Base-by-base conservation (phyloP, 108 stramenopile genomes). In the Nitzschia sp. region DNA sequence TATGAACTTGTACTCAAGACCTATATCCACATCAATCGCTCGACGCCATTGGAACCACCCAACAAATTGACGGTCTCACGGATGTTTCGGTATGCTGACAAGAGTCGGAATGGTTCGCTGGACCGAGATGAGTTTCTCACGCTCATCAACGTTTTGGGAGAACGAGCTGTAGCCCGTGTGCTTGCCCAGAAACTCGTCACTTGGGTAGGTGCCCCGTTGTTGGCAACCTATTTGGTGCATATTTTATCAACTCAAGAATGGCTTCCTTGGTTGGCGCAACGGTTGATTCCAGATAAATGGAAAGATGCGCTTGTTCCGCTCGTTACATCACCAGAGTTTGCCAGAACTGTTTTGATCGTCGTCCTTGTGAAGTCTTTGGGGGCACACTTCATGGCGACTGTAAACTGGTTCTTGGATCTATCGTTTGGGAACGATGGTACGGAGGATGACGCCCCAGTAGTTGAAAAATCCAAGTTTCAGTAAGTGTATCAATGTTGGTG, bases 1-100 rank as follows among this genome's bases (percentile, higher is more conserved):
- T 78, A 83, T 43, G 60, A 69, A 29, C 54, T 76, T 20, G 55
- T 72, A 1, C 43, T 83, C 17, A 24, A 69, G 57, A 50, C 78
- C 9, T 82, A 79, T 41, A 57, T 79, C 9, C 26, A 57, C 34
- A 39, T 79, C 24, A 80, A 79, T 59, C 77, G 63, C 41, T 43
- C 51, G 19, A 80, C 80, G 10, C 80, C 80, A 0, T 70, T 85
- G 34, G 67, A 62, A 50, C 78, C 80, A 51, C 81, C 81, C 34
- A 43, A 58, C 10, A 42, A 73, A 41, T 21, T 76, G 51, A 58
- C 43, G 29, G 71, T 73, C 19, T 15, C 41, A 8, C 21, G 41
- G 19, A 43, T 83, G n/a, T 83, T 72, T 48, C 14, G 15, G 22
- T 17, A 67, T 57, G 60, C 63, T 8, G 82, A 76, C 40, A 26